A percentile compares a stretch with the other conserved stretches of the same genome.
Evolutionary conservation across 495 filamentous ascomycete genomes (phyloP).

Genomic region (Aspergillus nanangensis): DNA sequence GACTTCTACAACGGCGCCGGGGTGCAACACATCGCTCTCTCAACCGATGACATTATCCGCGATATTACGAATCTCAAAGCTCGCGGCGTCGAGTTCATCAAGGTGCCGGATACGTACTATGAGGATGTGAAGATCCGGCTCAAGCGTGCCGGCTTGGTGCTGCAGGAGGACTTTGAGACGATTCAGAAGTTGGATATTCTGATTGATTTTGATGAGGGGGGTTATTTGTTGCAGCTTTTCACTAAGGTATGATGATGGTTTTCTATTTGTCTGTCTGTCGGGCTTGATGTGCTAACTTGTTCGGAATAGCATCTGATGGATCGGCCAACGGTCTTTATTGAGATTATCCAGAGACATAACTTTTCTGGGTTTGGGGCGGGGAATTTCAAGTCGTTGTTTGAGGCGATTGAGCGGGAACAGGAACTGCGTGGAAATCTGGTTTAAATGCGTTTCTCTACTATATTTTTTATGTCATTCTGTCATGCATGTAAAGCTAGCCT

Average conservation of each 20-base stretch:
- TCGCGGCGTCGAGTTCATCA: slow-evolving; percentile 84
- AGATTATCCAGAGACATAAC: slow-evolving; percentile 85
- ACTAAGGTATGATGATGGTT: slow-evolving; percentile 54
- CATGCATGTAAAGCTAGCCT: background rate
- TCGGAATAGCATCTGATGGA: slow-evolving; percentile 72
- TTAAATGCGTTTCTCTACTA: slow-evolving; percentile 7
- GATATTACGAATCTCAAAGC: slow-evolving; percentile 69
- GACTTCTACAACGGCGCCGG: slow-evolving; percentile 81
- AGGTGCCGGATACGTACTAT: slow-evolving; percentile 79
- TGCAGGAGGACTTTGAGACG: slow-evolving; percentile 72
- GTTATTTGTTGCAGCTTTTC: slow-evolving; percentile 82
- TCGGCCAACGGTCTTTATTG: slow-evolving; percentile 87
- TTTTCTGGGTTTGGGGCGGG: slow-evolving; percentile 89
- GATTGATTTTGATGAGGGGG: slow-evolving; percentile 87
- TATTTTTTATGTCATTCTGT: background rate
- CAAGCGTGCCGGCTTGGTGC: slow-evolving; percentile 42
- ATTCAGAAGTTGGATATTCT: slow-evolving; percentile 73
- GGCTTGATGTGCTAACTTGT: slow-evolving; percentile 13
- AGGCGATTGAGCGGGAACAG: slow-evolving; percentile 90
- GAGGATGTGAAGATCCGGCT: slow-evolving; percentile 66
- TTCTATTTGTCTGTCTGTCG: background rate
- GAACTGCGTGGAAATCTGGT: slow-evolving; percentile 72
- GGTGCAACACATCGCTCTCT: slow-evolving; percentile 87
- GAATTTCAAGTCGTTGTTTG: slow-evolving; percentile 92
- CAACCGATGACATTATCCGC: slow-evolving; percentile 71